These are phyloP conservation scores for Hypoxylon lienhwacheense DNA, from an alignment of 495 filamentous ascomycete genomes.

Conservation along the genomic window DNA sequence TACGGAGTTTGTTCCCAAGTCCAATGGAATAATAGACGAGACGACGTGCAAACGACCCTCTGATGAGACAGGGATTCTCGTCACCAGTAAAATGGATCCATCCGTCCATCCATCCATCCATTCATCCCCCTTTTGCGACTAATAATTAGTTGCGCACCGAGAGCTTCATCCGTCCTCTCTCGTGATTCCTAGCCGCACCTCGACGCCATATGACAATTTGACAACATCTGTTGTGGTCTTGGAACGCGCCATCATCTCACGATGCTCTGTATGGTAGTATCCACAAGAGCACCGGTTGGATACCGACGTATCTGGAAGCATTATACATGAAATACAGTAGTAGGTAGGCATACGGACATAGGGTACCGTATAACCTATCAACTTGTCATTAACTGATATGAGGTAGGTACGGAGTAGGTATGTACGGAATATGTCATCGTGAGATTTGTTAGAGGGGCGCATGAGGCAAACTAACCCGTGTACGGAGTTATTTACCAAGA, in stretches of 20 bases:
- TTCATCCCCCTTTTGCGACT: too few relatives aligned
- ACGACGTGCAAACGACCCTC: conserved; percentile 1
- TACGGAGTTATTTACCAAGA: conserved; percentile 31
- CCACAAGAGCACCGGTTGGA: too few relatives aligned
- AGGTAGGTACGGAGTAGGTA: too few relatives aligned
- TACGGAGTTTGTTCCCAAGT: conserved; percentile 1
- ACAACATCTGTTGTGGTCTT: conserved; percentile 6
- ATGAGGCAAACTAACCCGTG: conserved; percentile 21
- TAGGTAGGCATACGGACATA: too few relatives aligned
- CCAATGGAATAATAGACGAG: conserved; percentile 19
- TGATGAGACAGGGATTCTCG: conserved; percentile 17
- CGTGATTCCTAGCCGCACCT: conserved; percentile 8
- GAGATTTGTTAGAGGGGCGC: conserved; percentile 1
- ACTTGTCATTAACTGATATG: too few relatives aligned
- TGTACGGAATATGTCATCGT: neutral
- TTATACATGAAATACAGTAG: too few relatives aligned
- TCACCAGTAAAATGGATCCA: conserved; percentile 4
- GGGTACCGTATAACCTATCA: too few relatives aligned
- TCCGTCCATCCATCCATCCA: too few relatives aligned
- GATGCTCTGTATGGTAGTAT: too few relatives aligned
- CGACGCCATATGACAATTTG: conserved; percentile 8
- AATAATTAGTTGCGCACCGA: too few relatives aligned
- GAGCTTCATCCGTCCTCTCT: too few relatives aligned
- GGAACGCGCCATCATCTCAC: conserved; percentile 30
- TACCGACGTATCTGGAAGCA: too few relatives aligned